phyloP scores from a whole-genome alignment of 306 rosid genomes.

The Biancaea sappan region DNA sequence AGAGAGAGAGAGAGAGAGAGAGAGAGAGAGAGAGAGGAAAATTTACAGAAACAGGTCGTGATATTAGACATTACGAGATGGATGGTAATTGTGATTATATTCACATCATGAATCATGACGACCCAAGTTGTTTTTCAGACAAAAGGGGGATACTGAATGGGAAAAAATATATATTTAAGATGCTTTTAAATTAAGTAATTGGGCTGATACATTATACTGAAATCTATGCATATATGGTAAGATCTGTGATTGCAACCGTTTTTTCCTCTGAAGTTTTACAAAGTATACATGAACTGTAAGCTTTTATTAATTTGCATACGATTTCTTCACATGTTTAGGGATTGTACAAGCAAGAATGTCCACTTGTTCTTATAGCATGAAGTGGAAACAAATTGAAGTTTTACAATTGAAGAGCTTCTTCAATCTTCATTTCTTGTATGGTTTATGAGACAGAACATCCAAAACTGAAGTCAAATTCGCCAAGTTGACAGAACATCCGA shows the following conservation, averaged over 20 bases:
- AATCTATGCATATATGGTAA: not conserved
- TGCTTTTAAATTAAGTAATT: conserved; percentile 11
- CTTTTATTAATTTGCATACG: conserved; percentile 36
- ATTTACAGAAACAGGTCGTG: not conserved
- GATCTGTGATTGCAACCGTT: conserved; percentile 19
- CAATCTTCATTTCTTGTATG: conserved; percentile 53
- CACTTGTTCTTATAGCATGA: conserved; percentile 31
- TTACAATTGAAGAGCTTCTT: conserved; percentile 35
- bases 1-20: not conserved
- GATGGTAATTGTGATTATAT: not conserved
- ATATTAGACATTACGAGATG: not conserved
- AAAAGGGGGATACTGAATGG: not conserved
- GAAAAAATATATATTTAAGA: not conserved
- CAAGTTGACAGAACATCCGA: conserved; percentile 29
- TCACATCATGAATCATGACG: not conserved
- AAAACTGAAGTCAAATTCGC: conserved; percentile 60
- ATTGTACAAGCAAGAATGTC: conserved; percentile 51
- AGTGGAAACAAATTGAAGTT: conserved; percentile 42
- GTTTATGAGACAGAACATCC: conserved; percentile 41
- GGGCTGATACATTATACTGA: not conserved
- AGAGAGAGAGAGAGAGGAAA: not conserved
- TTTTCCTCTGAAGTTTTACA: not conserved
- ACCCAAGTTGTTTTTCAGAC: not conserved
- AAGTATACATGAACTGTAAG: conserved; percentile 2
- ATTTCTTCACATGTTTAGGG: conserved; percentile 28